Percentiles rank a stretch among this genome's conserved stretches.
phyloP scores from a whole-genome alignment of 2,329 filamentous ascomycete genomes.

The Aspergillus awamori region DNA sequence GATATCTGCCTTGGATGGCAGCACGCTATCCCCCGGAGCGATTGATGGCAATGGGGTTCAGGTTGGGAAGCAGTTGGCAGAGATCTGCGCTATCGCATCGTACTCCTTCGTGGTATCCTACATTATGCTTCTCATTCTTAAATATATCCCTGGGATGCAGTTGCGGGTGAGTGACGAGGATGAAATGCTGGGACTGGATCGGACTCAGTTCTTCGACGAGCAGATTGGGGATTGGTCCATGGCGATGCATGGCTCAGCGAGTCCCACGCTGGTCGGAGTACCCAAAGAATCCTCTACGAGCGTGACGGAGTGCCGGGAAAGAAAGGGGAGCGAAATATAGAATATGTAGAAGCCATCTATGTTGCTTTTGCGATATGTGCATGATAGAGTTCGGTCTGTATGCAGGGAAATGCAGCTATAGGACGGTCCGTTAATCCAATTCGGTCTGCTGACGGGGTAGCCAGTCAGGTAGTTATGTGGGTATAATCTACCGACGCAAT shows the following conservation, averaged over 20 bases:
- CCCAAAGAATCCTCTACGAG: constrained; percentile 18
- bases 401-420: neutral
- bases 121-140: constrained; percentile 56
- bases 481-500: neutral
- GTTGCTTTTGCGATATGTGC: neutral
- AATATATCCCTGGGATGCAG: constrained; percentile 58
- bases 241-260: constrained; percentile 28
- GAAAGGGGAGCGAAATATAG: constrained; percentile 2
- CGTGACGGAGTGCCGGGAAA: constrained; percentile 12
- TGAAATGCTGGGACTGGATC: constrained; percentile 58
- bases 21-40: constrained; percentile 49
- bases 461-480: neutral
- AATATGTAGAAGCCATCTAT: neutral
- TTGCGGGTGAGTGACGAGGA: constrained; percentile 58
- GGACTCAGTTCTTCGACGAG: constrained; percentile 60
- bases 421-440: neutral
- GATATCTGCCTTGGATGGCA: constrained; percentile 53
- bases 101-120: constrained; percentile 59
- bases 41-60: constrained; percentile 61
- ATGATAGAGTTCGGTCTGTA: neutral
- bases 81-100: constrained; percentile 56
- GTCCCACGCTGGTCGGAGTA: constrained; percentile 19
- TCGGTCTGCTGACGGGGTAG: neutral
- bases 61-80: constrained; percentile 59
- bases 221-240: constrained; percentile 57